Percentiles rank a stretch among this genome's conserved stretches.
These are phyloP conservation scores for Malassezia caprae DNA, from an alignment of 1,284 basidiomycete species.

Conservation along the genomic window DNA sequence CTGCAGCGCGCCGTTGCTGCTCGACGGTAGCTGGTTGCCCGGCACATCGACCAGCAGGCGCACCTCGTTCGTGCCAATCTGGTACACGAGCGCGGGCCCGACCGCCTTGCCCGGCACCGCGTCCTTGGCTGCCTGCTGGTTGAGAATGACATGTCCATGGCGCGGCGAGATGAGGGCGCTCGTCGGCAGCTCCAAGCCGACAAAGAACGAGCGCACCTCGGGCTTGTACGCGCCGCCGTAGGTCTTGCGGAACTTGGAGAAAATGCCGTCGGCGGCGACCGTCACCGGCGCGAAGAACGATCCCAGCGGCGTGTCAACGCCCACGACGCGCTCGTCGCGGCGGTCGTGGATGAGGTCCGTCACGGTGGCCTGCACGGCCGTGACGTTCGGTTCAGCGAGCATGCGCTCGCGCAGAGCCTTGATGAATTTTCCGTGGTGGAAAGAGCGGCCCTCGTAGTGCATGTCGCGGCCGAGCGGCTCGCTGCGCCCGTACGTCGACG, in stretches of 20 bases:
- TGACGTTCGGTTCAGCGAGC: slow-evolving; percentile 43
- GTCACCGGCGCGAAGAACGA: slow-evolving; percentile 63
- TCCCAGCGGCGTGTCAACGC: slow-evolving; percentile 23
- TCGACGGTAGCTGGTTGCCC: slow-evolving; percentile 62
- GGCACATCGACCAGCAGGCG: slow-evolving; percentile 89
- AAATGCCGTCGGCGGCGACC: slow-evolving; percentile 86
- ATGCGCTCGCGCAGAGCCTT: slow-evolving; percentile 66
- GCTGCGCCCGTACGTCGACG: slow-evolving; percentile 14
- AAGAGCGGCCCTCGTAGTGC: slow-evolving; percentile 59
- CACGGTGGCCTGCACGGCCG: slow-evolving; percentile 32
- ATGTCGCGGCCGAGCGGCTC: slow-evolving; percentile 34
- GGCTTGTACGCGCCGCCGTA: slow-evolving; percentile 52
- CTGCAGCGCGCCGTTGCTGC: slow-evolving; percentile 56
- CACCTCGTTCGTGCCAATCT: slow-evolving; percentile 67
- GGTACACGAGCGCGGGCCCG: slow-evolving; percentile 78
- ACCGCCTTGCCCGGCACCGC: background rate
- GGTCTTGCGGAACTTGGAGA: slow-evolving; percentile 65
- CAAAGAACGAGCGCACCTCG: slow-evolving; percentile 64
- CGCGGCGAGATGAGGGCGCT: slow-evolving; percentile 42
- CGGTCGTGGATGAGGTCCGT: slow-evolving; percentile 29
- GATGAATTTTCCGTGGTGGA: slow-evolving; percentile 91
- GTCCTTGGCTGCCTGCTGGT: slow-evolving; percentile 41
- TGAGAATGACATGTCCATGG: slow-evolving; percentile 75
- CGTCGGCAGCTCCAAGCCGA: slow-evolving; percentile 69
- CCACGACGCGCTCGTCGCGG: slow-evolving; percentile 22